phyloP scores from a whole-genome alignment of 148 eudicot species.

The Rhododendron simsii region DNA sequence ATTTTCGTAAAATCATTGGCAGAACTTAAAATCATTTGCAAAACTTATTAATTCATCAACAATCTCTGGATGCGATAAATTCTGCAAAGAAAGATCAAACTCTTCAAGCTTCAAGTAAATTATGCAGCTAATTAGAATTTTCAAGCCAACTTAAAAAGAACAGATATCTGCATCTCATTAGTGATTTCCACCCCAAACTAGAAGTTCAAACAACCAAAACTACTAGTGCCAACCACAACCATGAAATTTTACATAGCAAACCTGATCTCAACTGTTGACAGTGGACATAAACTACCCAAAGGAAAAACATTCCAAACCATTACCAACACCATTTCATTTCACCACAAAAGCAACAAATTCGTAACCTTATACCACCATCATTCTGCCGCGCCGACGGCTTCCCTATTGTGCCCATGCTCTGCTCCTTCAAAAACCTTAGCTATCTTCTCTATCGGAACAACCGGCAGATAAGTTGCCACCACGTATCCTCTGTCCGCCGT shows the following conservation, averaged over 20 bases:
- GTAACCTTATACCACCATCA: not conserved
- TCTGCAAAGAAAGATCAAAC: not conserved
- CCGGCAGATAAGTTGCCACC: conserved; percentile 45
- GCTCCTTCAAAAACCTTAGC: conserved; percentile 41
- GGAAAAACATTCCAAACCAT: not conserved
- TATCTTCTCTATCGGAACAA: conserved; percentile 63
- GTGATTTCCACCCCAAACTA: not conserved
- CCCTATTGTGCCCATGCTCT: conserved; percentile 11
- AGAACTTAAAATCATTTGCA: not conserved
- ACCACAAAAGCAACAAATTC: not conserved
- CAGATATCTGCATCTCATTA: not conserved
- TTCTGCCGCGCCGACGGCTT: conserved; percentile 1
- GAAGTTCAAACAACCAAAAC: not conserved
- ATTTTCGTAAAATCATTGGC: not conserved
- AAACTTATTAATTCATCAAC: not conserved
- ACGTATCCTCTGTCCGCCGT: conserved; percentile 40
- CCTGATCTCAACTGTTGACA: not conserved
- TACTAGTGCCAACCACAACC: not conserved
- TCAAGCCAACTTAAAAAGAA: not conserved
- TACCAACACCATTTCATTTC: not conserved
- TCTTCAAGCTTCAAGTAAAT: not conserved
- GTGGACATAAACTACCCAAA: not conserved
- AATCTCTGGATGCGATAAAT: not conserved
- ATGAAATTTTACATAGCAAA: not conserved
- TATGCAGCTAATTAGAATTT: not conserved